Evolutionary conservation across 148 eudicot species (phyloP).

Genomic region (Dysphania ambrosioides): DNA sequence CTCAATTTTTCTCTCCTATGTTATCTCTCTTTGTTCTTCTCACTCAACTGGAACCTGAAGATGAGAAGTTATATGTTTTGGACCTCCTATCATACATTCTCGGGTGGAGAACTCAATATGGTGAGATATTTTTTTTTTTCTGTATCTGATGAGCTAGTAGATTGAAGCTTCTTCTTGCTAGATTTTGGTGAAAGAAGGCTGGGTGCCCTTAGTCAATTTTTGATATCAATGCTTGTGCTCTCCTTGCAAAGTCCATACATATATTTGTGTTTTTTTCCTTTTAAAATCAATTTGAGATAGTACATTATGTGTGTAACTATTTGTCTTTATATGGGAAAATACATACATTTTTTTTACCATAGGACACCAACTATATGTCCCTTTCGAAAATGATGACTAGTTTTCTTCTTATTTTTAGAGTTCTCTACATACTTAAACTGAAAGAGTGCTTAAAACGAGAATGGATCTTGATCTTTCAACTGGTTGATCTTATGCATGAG

Average conservation of each 20-base stretch:
- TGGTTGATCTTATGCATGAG: too few species aligned
- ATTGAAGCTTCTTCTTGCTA: background rate
- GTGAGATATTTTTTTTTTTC: constrained; percentile 31
- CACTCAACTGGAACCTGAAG: constrained; percentile 63
- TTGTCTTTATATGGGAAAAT: background rate
- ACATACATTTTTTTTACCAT: background rate
- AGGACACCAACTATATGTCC: background rate
- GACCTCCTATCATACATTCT: constrained; percentile 52
- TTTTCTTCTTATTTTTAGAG: background rate
- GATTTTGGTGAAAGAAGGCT: background rate
- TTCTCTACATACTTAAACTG: too few species aligned
- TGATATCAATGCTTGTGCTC: background rate
- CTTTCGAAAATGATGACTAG: background rate
- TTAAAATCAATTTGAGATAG: too few species aligned
- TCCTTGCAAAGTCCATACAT: background rate
- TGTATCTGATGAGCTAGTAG: background rate
- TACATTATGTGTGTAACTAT: background rate
- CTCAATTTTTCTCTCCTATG: constrained; percentile 46
- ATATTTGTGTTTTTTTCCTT: background rate
- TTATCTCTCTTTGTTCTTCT: constrained; percentile 54
- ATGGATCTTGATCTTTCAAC: too few species aligned
- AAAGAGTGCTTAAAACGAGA: too few species aligned
- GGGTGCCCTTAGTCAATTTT: background rate
- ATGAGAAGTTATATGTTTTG: constrained; percentile 58
- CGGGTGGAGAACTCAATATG: constrained; percentile 67